These are phyloP conservation scores for Talaromyces sp. DNA, from an alignment of 2,329 filamentous ascomycete genomes.

Conservation along the genomic window DNA sequence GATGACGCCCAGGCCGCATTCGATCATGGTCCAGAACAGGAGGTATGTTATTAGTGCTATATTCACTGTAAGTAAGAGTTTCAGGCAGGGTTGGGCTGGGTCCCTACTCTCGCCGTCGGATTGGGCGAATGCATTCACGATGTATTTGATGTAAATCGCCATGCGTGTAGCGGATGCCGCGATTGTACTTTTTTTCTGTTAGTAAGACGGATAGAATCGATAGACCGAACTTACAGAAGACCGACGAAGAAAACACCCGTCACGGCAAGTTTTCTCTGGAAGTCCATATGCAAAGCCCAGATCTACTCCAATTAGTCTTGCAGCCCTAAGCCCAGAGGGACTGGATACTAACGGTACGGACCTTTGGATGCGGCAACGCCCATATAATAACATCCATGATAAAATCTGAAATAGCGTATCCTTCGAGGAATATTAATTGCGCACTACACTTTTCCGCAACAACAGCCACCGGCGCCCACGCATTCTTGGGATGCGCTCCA, in stretches of 20 bases:
- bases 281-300: not conserved
- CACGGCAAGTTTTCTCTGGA: not conserved
- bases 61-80: not conserved
- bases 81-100: not conserved
- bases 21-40: not conserved
- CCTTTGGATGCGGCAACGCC: not conserved
- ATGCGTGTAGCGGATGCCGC: not conserved
- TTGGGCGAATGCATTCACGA: not conserved
- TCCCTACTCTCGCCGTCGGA: not conserved
- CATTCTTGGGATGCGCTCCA: not conserved
- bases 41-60: not conserved
- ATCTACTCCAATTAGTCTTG: not conserved
- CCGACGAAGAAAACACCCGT: not conserved
- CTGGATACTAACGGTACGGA: not conserved
- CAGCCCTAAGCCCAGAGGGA: not conserved
- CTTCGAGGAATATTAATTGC: not conserved
- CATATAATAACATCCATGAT: not conserved
- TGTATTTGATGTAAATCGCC: not conserved
- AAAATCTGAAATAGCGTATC: not conserved
- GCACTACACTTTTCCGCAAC: constrained; percentile 2
- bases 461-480: not conserved
- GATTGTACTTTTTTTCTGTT: not conserved
- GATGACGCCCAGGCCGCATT: not conserved
- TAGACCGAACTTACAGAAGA: not conserved
- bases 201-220: not conserved